A percentile compares a stretch with the other conserved stretches of the same genome.
Conservation (phyloP, 2,329 filamentous ascomycete species). For the Bisporella sp. region DNA sequence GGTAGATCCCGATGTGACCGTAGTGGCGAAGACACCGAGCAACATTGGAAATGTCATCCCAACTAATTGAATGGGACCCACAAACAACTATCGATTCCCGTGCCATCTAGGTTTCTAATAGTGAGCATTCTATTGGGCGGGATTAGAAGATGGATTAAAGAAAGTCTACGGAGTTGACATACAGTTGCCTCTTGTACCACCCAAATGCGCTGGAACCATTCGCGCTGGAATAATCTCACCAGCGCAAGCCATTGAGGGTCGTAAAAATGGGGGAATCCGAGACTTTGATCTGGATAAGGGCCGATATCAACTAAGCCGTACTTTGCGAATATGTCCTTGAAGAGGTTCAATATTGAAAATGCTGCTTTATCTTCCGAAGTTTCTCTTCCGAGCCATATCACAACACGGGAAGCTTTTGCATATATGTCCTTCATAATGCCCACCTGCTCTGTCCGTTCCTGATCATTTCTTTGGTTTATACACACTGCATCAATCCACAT, state of each 20-base stretch:
- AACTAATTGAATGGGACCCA: constrained; percentile 1
- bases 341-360: background rate
- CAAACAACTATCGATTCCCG: constrained; percentile 1
- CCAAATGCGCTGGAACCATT: constrained; percentile 5
- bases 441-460: constrained; percentile 1
- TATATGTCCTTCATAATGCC: constrained; percentile 2
- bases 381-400: constrained; percentile 4
- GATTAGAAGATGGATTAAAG: background rate
- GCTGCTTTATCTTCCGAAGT: constrained; percentile 2
- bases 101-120: constrained; percentile 1
- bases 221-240: constrained; percentile 1
- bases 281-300: background rate
- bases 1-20: constrained; percentile 1
- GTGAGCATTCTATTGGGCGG: background rate
- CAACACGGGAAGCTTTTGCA: background rate
- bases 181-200: constrained; percentile 6
- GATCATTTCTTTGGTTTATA: constrained; percentile 2
- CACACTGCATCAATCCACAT: constrained; percentile 4
- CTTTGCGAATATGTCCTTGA: constrained; percentile 1
- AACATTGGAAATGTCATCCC: background rate
- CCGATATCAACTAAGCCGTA: constrained; percentile 1
- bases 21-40: background rate
- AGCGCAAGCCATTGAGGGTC: background rate
- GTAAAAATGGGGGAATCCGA: background rate
- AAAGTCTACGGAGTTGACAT: background rate